A percentile compares a stretch with the other conserved stretches of the same genome.
Evolutionary conservation across 1,284 basidiomycete species (phyloP).

Genomic region (Ceraceosorus guamensis): DNA sequence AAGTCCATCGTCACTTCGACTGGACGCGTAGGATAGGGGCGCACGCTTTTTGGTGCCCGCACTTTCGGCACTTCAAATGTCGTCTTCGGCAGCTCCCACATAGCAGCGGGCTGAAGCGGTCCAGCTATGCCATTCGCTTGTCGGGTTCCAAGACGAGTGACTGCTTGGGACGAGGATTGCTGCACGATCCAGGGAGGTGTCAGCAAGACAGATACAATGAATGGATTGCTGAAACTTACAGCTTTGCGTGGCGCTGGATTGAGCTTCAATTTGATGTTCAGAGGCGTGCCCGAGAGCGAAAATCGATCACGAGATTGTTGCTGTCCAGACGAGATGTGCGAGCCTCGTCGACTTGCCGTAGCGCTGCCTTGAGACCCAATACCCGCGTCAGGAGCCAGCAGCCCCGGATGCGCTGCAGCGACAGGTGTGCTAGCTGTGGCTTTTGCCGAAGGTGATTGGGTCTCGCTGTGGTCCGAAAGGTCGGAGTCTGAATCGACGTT

Average conservation of each 20-base stretch:
- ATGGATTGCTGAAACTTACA: too few relatives aligned
- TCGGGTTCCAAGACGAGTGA: not conserved
- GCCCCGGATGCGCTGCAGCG: not conserved
- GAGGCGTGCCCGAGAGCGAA: conserved; percentile 3
- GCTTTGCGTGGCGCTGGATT: conserved; percentile 11
- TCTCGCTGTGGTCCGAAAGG: not conserved
- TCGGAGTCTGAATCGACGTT: conserved; percentile 11
- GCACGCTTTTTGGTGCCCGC: conserved; percentile 19
- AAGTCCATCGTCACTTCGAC: conserved; percentile 42
- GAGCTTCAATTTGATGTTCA: conserved; percentile 31
- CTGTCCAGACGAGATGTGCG: not conserved
- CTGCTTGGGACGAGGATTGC: not conserved
- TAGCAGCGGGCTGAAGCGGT: conserved; percentile 17
- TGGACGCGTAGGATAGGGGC: conserved; percentile 36
- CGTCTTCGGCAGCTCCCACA: conserved; percentile 32
- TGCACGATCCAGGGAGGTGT: not conserved
- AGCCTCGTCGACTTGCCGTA: conserved; percentile 1
- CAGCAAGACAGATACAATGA: not conserved
- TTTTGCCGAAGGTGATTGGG: not conserved
- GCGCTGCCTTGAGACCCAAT: too few relatives aligned
- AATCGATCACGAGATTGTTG: not conserved
- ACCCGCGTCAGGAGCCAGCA: too few relatives aligned
- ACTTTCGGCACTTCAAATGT: conserved; percentile 31
- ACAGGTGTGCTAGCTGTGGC: not conserved
- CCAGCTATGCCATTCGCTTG: conserved; percentile 2